Evolutionary conservation across 257 asterid species (phyloP).

Genomic region (Fraxinus anomala): DNA sequence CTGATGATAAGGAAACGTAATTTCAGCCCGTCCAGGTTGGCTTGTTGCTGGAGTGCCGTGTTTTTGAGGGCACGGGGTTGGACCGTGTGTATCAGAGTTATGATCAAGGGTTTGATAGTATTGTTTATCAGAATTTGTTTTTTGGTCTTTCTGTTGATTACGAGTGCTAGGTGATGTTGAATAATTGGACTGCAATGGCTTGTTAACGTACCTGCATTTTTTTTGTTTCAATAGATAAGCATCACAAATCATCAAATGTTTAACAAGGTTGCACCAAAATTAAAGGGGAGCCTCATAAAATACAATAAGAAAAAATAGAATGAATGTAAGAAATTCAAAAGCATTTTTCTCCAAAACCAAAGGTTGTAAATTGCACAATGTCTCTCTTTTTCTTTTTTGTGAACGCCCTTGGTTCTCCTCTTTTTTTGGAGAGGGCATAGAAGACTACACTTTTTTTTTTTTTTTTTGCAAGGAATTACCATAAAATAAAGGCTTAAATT

Average conservation of each 20-base stretch:
- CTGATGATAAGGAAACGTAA: conserved; percentile 29
- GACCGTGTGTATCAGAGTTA: conserved; percentile 50
- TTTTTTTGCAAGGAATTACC: too few species aligned
- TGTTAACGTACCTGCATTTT: conserved; percentile 67
- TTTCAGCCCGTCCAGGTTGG: conserved; percentile 50
- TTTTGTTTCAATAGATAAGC: conserved; percentile 18
- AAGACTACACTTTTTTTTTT: too few species aligned
- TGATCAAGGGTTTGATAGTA: conserved; percentile 47
- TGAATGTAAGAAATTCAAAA: neutral
- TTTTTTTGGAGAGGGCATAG: too few species aligned
- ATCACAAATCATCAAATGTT: conserved; percentile 9
- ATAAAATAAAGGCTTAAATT: too few species aligned
- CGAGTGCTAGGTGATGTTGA: conserved; percentile 49
- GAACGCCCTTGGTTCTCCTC: too few species aligned
- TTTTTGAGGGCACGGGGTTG: conserved; percentile 38
- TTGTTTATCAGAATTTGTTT: conserved; percentile 41
- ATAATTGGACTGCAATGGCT: conserved; percentile 43
- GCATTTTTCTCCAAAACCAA: too few species aligned
- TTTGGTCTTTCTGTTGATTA: conserved; percentile 47
- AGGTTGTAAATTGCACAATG: too few species aligned
- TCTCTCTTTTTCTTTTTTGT: too few species aligned
- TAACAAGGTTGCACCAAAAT: conserved; percentile 9
- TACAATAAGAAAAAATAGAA: neutral
- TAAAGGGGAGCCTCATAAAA: neutral
- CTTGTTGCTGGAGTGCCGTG: conserved; percentile 26